Evolutionary conservation across 2,329 filamentous ascomycete genomes (phyloP).

Genomic region (Pseudogymnoascus sp.): DNA sequence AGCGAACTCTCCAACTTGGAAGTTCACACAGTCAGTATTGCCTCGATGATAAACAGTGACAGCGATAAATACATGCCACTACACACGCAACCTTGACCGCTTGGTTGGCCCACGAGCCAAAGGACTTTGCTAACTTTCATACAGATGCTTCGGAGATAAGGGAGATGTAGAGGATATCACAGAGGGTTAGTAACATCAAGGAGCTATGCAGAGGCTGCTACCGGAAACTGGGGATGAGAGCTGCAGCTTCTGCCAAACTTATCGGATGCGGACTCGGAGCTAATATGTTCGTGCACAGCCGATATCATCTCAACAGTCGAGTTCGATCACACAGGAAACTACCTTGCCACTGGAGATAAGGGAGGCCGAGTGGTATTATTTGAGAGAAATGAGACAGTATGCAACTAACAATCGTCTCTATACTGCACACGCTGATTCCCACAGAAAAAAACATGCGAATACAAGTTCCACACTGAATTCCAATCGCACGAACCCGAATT

Average conservation of each 20-base stretch:
- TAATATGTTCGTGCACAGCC: constrained; percentile 41
- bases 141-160: constrained; percentile 97
- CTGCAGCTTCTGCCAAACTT: constrained; percentile 19
- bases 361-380: constrained; percentile 78
- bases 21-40: constrained; percentile 74
- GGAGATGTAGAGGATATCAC: constrained; percentile 77
- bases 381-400: constrained; percentile 90
- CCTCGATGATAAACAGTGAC: background rate
- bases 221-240: background rate
- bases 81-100: background rate
- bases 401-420: constrained; percentile 11
- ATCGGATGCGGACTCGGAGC: constrained; percentile 13
- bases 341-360: constrained; percentile 83
- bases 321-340: constrained; percentile 84
- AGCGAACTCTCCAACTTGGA: constrained; percentile 92
- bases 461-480: constrained; percentile 99
- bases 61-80: background rate
- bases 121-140: constrained; percentile 21
- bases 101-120: background rate
- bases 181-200: constrained; percentile 26
- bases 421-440: background rate
- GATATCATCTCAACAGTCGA: constrained; percentile 89
- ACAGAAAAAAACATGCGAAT: constrained; percentile 99
- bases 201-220: background rate
- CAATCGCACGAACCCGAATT: constrained; percentile 99